phyloP scores from a whole-genome alignment of 2,329 filamentous ascomycete species.

The Colletotrichum phormii region DNA sequence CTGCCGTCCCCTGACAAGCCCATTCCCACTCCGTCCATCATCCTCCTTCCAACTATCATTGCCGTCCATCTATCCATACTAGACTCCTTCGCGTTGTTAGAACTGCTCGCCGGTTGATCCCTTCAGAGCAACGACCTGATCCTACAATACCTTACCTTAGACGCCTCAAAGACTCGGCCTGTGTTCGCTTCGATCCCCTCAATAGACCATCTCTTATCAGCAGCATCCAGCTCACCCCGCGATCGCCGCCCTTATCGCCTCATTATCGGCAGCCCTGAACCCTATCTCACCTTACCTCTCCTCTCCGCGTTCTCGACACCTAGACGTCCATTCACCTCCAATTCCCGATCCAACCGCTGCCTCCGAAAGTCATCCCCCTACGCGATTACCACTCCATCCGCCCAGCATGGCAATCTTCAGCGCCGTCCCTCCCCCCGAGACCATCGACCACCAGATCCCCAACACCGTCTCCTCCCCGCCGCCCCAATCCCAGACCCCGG shows the following conservation, averaged over 20 bases:
- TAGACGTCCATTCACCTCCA: background rate
- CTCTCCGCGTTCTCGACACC: background rate
- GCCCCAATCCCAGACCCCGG: slow-evolving; percentile 23
- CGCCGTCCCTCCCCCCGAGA: slow-evolving; percentile 62
- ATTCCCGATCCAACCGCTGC: background rate
- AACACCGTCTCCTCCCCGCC: slow-evolving; percentile 39
- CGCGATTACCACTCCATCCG: background rate
- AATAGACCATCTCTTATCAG: slow-evolving; percentile 5
- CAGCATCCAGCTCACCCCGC: slow-evolving; percentile 14
- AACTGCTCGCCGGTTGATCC: background rate
- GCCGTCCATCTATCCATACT: background rate
- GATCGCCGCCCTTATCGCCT: slow-evolving; percentile 21
- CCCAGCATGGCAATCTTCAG: slow-evolving; percentile 63
- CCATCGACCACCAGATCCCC: slow-evolving; percentile 38
- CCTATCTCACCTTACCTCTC: slow-evolving; percentile 10
- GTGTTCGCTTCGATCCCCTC: background rate
- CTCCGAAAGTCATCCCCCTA: background rate
- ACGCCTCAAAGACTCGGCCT: background rate
- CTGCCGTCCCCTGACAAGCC: background rate
- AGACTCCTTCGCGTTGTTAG: background rate
- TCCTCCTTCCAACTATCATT: background rate
- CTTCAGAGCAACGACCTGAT: background rate
- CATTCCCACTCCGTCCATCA: background rate
- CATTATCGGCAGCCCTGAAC: slow-evolving; percentile 33
- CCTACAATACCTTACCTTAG: background rate